Evolutionary conservation across 2,329 filamentous ascomycete genomes (phyloP).

Genomic region (Phoma herbarum): DNA sequence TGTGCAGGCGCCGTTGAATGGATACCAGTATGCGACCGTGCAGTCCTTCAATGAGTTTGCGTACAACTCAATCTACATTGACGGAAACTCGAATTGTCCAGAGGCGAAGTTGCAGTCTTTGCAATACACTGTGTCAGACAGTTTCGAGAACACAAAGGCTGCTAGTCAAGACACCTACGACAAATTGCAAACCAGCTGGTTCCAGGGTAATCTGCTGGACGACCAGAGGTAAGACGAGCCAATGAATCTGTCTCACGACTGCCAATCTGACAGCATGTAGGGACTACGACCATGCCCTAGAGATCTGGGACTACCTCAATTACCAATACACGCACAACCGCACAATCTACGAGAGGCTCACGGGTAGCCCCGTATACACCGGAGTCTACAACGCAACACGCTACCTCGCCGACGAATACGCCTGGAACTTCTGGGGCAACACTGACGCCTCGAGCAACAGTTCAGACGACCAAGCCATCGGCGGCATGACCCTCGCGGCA

Average conservation of each 20-base stretch:
- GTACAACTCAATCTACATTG: constrained; percentile 60
- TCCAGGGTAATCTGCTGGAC: constrained; percentile 45
- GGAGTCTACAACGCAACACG: constrained; percentile 43
- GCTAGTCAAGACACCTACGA: constrained; percentile 57
- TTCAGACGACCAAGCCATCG: constrained; percentile 36
- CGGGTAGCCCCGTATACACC: constrained; percentile 36
- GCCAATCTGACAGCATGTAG: constrained; percentile 34
- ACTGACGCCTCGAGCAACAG: constrained; percentile 40
- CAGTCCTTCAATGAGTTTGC: constrained; percentile 56
- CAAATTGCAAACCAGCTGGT: constrained; percentile 53
- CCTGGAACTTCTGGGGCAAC: constrained; percentile 56
- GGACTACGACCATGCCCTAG: constrained; percentile 62
- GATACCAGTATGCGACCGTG: constrained; percentile 67
- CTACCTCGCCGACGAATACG: constrained; percentile 60
- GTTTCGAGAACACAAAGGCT: constrained; percentile 53
- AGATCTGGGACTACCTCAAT: constrained; percentile 65
- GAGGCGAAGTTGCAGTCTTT: constrained; percentile 48
- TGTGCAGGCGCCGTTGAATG: constrained; percentile 59
- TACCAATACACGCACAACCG: constrained; percentile 64
- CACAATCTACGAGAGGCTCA: constrained; percentile 49
- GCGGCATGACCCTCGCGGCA: constrained; percentile 44
- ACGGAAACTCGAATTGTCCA: constrained; percentile 58
- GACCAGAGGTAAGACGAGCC: constrained; percentile 10
- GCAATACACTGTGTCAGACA: constrained; percentile 54
- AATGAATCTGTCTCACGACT: neutral